These are phyloP conservation scores for Microbotryomycetes sp. DNA, from an alignment of 1,284 basidiomycete genomes.

Conservation along the genomic window DNA sequence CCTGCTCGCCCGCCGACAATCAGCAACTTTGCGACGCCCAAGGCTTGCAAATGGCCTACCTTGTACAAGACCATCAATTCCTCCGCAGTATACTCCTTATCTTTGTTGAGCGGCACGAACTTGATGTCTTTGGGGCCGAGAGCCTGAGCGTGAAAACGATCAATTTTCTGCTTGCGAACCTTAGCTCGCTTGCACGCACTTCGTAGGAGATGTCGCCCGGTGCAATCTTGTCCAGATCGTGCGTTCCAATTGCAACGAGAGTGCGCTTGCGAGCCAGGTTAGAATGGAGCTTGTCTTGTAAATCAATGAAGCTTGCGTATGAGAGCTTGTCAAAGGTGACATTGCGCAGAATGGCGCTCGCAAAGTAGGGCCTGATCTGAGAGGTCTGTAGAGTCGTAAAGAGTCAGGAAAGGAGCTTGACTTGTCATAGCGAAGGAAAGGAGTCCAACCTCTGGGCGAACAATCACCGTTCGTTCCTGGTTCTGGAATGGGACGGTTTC, in stretches of 20 bases:
- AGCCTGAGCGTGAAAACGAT: constrained; percentile 45
- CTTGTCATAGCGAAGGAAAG: neutral
- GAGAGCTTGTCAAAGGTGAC: constrained; percentile 76
- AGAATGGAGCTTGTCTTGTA: constrained; percentile 97
- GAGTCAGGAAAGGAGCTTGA: constrained; percentile 1
- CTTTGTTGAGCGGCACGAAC: constrained; percentile 76
- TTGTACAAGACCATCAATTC: constrained; percentile 87
- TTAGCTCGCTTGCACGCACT: constrained; percentile 13
- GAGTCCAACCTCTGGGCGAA: constrained; percentile 59
- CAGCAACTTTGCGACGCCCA: too few species aligned
- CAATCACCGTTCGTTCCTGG: constrained; percentile 51
- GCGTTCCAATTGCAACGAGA: constrained; percentile 94
- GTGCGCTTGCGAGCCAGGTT: constrained; percentile 86
- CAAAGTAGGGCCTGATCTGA: constrained; percentile 82
- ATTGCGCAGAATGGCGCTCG: constrained; percentile 82
- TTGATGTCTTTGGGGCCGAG: constrained; percentile 80
- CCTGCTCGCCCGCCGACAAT: constrained; percentile 47
- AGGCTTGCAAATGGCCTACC: constrained; percentile 49
- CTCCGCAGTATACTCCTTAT: constrained; percentile 64
- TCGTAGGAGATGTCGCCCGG: constrained; percentile 56
- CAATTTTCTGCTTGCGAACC: neutral
- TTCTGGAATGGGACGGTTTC: neutral
- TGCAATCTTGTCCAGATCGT: constrained; percentile 81
- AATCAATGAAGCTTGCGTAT: constrained; percentile 95
- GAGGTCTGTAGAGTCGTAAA: constrained; percentile 51